Conservation (phyloP, 2,329 filamentous ascomycete genomes). For the Myriosclerotinia curreyana region DNA sequence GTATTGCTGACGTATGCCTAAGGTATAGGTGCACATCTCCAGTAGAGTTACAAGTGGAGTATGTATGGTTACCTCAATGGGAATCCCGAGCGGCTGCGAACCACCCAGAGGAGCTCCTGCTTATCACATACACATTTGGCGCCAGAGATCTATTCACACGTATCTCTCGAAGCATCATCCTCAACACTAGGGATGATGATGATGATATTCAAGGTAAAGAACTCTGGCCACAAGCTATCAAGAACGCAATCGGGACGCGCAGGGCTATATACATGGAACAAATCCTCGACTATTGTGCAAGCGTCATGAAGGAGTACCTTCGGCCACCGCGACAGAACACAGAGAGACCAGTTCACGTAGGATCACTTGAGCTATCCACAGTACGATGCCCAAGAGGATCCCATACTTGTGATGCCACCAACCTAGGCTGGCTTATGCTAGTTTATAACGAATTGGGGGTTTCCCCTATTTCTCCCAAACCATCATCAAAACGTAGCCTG, state of each 20-base stretch:
- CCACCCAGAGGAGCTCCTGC: constrained; percentile 49
- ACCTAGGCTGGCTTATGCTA: constrained; percentile 55
- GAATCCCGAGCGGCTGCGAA: constrained; percentile 47
- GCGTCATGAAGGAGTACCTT: constrained; percentile 48
- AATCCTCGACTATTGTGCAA: constrained; percentile 47
- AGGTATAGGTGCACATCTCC: constrained; percentile 52
- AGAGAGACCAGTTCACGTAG: constrained; percentile 27
- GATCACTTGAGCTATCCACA: constrained; percentile 40
- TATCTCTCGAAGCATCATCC: constrained; percentile 49
- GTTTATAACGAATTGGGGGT: constrained; percentile 48
- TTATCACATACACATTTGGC: constrained; percentile 54
- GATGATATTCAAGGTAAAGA: constrained; percentile 44
- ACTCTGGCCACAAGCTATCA: constrained; percentile 48
- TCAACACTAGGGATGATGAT: constrained; percentile 46
- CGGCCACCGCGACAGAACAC: constrained; percentile 28
- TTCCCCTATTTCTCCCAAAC: constrained; percentile 41
- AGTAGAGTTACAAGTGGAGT: constrained; percentile 50
- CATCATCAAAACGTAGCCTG: constrained; percentile 43
- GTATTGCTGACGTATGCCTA: constrained; percentile 50
- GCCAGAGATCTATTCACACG: constrained; percentile 48
- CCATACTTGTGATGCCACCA: constrained; percentile 51
- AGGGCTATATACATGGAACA: constrained; percentile 51
- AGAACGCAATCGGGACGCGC: constrained; percentile 49
- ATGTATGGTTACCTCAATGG: constrained; percentile 53
- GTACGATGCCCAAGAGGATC: constrained; percentile 50